A percentile compares a stretch with the other conserved stretches of the same genome.
These are phyloP conservation scores for Circinella minor DNA, from an alignment of 371 early-diverging fungal species.

Conservation along the genomic window DNA sequence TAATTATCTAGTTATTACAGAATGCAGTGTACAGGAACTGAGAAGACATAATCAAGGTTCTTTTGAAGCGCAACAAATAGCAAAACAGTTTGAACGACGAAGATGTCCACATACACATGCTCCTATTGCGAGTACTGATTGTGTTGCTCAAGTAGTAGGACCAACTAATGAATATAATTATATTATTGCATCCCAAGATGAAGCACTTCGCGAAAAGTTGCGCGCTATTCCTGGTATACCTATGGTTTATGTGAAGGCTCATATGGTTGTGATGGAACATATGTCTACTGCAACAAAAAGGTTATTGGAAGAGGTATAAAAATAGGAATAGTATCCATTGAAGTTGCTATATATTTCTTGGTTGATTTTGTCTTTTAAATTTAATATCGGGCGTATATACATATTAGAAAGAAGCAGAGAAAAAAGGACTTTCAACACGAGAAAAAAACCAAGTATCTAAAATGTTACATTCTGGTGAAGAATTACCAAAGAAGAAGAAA, in stretches of 20 bases:
- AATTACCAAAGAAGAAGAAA: slow-evolving; percentile 1
- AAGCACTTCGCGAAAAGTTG: slow-evolving; percentile 64
- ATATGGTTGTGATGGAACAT: slow-evolving; percentile 84
- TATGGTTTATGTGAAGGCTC: slow-evolving; percentile 78
- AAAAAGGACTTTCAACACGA: neutral
- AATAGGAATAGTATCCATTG: too few relatives aligned
- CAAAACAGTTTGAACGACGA: slow-evolving; percentile 76
- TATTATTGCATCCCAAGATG: slow-evolving; percentile 83
- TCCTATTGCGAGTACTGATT: slow-evolving; percentile 71
- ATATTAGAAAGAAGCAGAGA: slow-evolving; percentile 2
- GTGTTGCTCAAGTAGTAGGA: slow-evolving; percentile 76
- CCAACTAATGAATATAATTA: slow-evolving; percentile 78
- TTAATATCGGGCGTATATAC: neutral
- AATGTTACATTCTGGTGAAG: neutral
- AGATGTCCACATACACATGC: slow-evolving; percentile 73
- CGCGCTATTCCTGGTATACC: slow-evolving; percentile 85
- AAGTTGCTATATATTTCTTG: too few relatives aligned
- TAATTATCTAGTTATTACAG: slow-evolving; percentile 70
- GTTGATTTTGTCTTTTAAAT: neutral
- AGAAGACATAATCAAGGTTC: slow-evolving; percentile 62
- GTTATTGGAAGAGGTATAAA: slow-evolving; percentile 44
- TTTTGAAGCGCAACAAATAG: slow-evolving; percentile 58
- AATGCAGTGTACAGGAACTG: slow-evolving; percentile 79
- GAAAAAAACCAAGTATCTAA: neutral
- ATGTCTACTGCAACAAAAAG: slow-evolving; percentile 58